Conservation (phyloP, 2,329 filamentous ascomycete species). For the Fusarium sp. region DNA sequence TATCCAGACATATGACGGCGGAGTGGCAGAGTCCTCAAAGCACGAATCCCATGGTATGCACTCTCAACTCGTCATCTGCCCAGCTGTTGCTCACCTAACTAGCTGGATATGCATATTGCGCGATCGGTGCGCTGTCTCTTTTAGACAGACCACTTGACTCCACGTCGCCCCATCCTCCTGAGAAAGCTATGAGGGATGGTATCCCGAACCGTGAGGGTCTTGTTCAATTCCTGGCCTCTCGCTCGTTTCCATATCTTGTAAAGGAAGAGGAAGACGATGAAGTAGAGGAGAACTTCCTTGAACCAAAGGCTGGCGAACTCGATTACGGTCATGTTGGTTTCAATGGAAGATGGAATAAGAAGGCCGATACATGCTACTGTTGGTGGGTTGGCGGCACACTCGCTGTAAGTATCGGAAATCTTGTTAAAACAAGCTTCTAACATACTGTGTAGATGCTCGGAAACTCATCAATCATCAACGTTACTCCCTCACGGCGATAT, state of each 20-base stretch:
- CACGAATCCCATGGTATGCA: conserved; percentile 84
- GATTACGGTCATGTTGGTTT: conserved; percentile 74
- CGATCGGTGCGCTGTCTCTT: conserved; percentile 80
- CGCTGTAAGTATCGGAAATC: conserved; percentile 49
- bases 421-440: neutral
- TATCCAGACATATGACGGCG: conserved; percentile 82
- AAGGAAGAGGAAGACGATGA: conserved; percentile 61
- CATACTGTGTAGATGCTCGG: conserved; percentile 66
- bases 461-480: conserved; percentile 68
- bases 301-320: conserved; percentile 52
- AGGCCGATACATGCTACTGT: conserved; percentile 93
- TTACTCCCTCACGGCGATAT: conserved; percentile 76
- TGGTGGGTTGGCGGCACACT: conserved; percentile 87
- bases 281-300: conserved; percentile 56
- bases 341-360: conserved; percentile 92
- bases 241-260: conserved; percentile 73
- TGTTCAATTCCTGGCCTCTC: conserved; percentile 70
- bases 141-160: conserved; percentile 70
- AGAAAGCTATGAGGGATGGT: conserved; percentile 53
- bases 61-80: neutral
- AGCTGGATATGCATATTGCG: conserved; percentile 94
- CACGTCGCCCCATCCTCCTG: conserved; percentile 16
- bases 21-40: conserved; percentile 80
- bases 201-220: conserved; percentile 51
- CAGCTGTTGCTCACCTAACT: conserved; percentile 22